Base-by-base conservation (phyloP, 371 early-diverging fungal species). In the Batkoa obscura region DNA sequence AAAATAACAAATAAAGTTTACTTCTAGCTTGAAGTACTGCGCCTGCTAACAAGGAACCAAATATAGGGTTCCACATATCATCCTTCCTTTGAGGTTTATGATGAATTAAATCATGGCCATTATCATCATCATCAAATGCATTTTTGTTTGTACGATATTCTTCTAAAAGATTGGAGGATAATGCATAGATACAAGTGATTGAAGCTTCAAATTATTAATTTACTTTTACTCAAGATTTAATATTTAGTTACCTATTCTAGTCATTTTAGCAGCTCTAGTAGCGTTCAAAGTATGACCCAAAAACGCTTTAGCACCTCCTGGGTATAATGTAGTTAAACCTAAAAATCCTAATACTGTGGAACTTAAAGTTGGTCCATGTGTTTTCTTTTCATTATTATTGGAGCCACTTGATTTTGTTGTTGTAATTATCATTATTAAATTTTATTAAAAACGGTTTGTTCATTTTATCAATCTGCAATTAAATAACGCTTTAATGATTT, bases 21-120 rank as follows among this genome's bases (percentile, higher is more conserved):
- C 53, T 53, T 53, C 39, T 53, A 30, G 53, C 53, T 35, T 53
- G 53, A 38, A 53, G 15, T 5, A 35, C 53, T 34, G 39, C 3
- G 2, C 53, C 53, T 13, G 53, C 30, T 37, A 53, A n/a, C 10
- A 53, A 38, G 10, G 32, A 36, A 35, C 32, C 53, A 8, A 39
- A 17, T 15, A 53, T 39, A n/a, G 53, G 53, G 30, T 53, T 53
- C 38, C 17, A 53, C 10, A 32, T 8, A 30, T 53, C 53, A 30
- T 53, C 53, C 8, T 37, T n/a, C 8, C 53, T 17, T 37, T 10
- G 8, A 9, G 53, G 34, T 41, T 39, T 53, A 23, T 15, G 12
- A 31, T 53, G 53, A 15, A 53, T 53, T 33, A 53, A 35, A 53
- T 35, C 17, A 23, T 53, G 17, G 38, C 53, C 39, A 53, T 32